Conservation (phyloP, 208 protist species). For the Leishmania guyanensis region DNA sequence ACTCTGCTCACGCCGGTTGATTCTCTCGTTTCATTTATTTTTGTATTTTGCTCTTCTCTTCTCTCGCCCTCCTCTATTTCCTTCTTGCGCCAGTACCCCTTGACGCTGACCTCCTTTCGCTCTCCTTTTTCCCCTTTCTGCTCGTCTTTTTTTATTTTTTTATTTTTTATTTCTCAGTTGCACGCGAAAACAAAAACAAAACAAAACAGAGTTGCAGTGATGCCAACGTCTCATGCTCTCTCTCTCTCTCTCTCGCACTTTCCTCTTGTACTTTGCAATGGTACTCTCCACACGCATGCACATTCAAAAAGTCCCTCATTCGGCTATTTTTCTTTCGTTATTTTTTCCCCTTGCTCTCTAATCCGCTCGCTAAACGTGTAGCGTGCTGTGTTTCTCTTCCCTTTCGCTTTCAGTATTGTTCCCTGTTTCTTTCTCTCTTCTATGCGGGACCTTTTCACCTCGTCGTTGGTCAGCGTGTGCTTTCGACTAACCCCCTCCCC, state of each 20-base stretch:
- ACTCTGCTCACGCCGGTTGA: too few species aligned
- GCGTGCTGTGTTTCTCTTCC: slow-evolving; percentile 1
- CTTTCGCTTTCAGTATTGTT: not conserved
- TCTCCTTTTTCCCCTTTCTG: not conserved
- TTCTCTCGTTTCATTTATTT: not conserved
- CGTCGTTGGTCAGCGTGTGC: not conserved
- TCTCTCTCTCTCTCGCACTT: not conserved
- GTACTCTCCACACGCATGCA: not conserved
- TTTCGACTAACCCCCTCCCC: not conserved
- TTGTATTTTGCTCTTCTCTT: not conserved
- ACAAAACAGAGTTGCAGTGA: not conserved
- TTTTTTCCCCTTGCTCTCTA: not conserved
- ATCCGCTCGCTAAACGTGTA: not conserved
- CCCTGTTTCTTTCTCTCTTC: not conserved
- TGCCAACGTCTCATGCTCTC: not conserved
- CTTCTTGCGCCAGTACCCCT: not conserved
- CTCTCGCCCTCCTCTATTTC: not conserved
- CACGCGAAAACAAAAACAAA: not conserved
- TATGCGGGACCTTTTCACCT: not conserved
- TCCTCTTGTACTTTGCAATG: not conserved
- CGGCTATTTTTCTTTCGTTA: not conserved
- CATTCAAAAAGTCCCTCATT: not conserved
- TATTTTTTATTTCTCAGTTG: not conserved
- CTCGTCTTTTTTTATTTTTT: not conserved
- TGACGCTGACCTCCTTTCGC: not conserved